Percentiles rank a stretch among this genome's conserved stretches.
Conservation (phyloP, 1,284 basidiomycete genomes). For the Ceratorhiza oryzae-sativae region DNA sequence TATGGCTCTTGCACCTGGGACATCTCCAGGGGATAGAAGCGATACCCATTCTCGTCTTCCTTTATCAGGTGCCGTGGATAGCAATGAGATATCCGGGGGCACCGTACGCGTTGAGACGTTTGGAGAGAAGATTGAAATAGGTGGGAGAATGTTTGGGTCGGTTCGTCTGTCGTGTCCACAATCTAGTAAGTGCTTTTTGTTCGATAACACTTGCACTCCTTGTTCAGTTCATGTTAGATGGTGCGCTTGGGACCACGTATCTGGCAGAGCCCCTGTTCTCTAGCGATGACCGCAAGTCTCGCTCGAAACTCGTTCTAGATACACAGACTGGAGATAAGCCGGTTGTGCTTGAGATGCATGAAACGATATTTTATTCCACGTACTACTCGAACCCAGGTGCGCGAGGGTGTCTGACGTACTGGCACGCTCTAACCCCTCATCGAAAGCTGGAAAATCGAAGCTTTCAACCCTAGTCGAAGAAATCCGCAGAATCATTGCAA, state of each 20-base stretch:
- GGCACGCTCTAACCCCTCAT: not conserved
- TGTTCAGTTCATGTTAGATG: not conserved
- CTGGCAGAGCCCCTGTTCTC: conserved; percentile 32
- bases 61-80: not conserved
- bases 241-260: conserved; percentile 23
- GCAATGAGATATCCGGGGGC: not conserved
- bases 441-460: conserved; percentile 33
- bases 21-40: conserved; percentile 22
- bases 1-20: not conserved
- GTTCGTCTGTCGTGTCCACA: conserved; percentile 33
- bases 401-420: not conserved
- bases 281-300: not conserved
- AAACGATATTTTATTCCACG: conserved; percentile 33
- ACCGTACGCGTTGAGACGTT: not conserved
- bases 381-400: conserved; percentile 37
- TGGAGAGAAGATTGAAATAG: conserved; percentile 21
- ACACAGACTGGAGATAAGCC: not conserved
- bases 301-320: conserved; percentile 1
- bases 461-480: conserved; percentile 22
- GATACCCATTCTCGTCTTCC: not conserved
- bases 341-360: conserved; percentile 26
- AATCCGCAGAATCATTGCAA: conserved; percentile 16
- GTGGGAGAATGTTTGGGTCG: not conserved
- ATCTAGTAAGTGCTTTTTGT: conserved; percentile 5
- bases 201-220: not conserved